Base-by-base conservation (phyloP, 2,329 filamentous ascomycete genomes). In the Ceratocystis harringtonii region DNA sequence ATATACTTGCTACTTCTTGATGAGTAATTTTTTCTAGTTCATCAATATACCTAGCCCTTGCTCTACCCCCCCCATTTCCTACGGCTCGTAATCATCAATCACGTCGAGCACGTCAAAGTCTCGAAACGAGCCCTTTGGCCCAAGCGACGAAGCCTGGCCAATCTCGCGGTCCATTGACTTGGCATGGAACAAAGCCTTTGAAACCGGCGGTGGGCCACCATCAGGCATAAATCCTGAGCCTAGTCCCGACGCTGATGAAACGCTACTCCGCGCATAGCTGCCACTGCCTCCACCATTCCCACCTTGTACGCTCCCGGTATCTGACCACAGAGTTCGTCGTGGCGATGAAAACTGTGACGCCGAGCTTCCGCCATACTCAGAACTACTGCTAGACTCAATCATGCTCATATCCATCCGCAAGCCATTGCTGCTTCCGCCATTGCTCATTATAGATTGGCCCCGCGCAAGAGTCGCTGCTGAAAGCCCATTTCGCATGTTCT, bases 61-160 rank as follows among this genome's bases (percentile, higher is more conserved):
- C 6, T 25, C 45, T 50, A 4, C 2, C 6, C 2, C 43, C 10
- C 17, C 45, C 45, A 12, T 25, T 52, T 6, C 19, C 30, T 48
- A 62, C 30, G 57, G 64, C 52, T 62, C 55, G 50, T 63, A 55
- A 66, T 72, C 71, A 52, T 74, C 72, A 67, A 73, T 71, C 50
- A 74, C 71, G 66, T 73, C 71, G 69, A 75, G 67, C 25, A 30
- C 63, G 68, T 76, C 75, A 72, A 76, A 76, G 68, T 76, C 74
- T 65, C 71, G 69, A 50, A 73, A 68, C 58, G 73, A 72, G 63
- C 52, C 70, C 66, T 61, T 68, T 32, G 68, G 67, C 58, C 70
- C 71, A 22, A 69, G 63, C 2, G 69, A 30, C 65, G 69, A 65
- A 69, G 71, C 67, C 69, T 69, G 61, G 67, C 65, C 65, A 30